Conservation (phyloP, 345 rosid species). For the Turnera subulata region DNA sequence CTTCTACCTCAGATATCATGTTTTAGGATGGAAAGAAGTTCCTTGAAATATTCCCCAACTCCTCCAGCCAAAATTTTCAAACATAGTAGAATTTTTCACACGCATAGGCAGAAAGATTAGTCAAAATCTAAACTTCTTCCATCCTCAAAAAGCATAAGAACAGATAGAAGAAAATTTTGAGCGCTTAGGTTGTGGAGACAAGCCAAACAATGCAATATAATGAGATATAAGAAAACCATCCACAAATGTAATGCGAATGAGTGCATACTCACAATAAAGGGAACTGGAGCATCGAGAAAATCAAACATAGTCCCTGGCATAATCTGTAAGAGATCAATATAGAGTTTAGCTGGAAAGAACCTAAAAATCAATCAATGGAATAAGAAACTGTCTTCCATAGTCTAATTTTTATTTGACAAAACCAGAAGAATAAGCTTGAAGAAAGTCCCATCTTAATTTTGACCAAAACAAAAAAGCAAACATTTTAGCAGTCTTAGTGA, state of each 20-base stretch:
- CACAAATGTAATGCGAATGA: neutral
- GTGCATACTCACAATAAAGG: slow-evolving; percentile 82
- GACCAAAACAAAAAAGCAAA: neutral
- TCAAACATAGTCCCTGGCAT: slow-evolving; percentile 83
- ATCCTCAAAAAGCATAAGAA: too few species aligned
- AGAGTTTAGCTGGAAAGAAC: slow-evolving; percentile 1
- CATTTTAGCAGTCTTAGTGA: neutral
- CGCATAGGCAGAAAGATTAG: neutral
- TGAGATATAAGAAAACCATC: neutral
- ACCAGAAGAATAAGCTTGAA: neutral
- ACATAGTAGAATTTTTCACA: too few species aligned
- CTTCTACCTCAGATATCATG: too few species aligned
- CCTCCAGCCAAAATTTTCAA: too few species aligned
- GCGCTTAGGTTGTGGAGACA: neutral
- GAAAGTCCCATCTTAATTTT: neutral
- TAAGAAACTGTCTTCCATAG: too few species aligned
- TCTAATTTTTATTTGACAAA: too few species aligned
- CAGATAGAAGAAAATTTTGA: too few species aligned
- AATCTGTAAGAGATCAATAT: slow-evolving; percentile 43
- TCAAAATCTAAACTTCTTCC: neutral
- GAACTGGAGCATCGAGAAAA: slow-evolving; percentile 99
- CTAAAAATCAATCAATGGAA: too few species aligned
- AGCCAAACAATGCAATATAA: neutral
- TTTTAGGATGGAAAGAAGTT: too few species aligned
- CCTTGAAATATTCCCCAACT: too few species aligned